Conservation (phyloP, 2,329 filamentous ascomycete species). For the Emmonsia crescens region DNA sequence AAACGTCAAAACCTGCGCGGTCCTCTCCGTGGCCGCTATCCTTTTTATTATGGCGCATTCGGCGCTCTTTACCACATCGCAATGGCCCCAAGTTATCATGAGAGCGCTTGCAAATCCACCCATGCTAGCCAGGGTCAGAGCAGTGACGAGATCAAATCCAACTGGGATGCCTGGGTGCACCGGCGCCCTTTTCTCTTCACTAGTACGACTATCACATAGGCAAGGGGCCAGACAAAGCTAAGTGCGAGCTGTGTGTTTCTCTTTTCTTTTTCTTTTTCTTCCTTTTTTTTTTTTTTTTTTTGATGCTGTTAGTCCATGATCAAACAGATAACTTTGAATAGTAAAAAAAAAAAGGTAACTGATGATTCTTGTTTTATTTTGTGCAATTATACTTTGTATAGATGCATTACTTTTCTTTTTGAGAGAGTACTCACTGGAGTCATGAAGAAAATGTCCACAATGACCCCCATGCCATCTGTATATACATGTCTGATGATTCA, state of each 20-base stretch:
- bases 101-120: not conserved
- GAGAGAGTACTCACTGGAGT: not conserved
- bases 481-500: not conserved
- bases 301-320: not conserved
- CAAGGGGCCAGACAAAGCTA: not conserved
- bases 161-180: not conserved
- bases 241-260: not conserved
- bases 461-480: not conserved
- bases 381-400: not conserved
- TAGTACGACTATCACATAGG: not conserved
- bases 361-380: not conserved
- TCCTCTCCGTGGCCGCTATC: not conserved
- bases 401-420: not conserved
- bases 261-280: no score
- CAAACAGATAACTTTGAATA: not conserved
- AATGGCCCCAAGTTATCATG: not conserved
- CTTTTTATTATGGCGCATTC: not conserved
- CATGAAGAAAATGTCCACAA: not conserved
- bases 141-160: not conserved
- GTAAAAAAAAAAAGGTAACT: not conserved
- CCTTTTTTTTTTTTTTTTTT: no score
- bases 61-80: not conserved
- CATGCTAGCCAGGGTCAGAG: not conserved
- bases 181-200: not conserved
- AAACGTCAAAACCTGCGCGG: not conserved